A percentile compares a stretch with the other conserved stretches of the same genome.
phyloP scores from a whole-genome alignment of 192 early-diverging fungal species.

The Geranomyces variabilis region DNA sequence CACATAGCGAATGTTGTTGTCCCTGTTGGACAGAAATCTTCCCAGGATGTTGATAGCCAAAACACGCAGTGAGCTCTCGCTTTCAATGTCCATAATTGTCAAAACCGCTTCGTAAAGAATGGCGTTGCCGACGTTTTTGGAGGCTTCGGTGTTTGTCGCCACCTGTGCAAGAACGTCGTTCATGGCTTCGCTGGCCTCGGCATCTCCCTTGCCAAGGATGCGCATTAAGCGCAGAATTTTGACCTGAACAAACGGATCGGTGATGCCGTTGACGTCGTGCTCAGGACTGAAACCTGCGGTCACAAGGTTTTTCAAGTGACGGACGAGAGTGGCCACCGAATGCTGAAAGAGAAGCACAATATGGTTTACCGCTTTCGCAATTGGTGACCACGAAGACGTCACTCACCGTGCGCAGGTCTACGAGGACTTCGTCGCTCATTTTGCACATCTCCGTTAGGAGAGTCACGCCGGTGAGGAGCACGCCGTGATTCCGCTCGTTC shows the following conservation, averaged over 20 bases:
- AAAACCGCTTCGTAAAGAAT: constrained; percentile 97
- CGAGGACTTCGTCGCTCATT: constrained; percentile 66
- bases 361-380: neutral
- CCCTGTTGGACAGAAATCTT: constrained; percentile 89
- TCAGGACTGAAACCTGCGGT: constrained; percentile 87
- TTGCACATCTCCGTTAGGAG: constrained; percentile 90
- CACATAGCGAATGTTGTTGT: constrained; percentile 97
- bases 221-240: constrained; percentile 88
- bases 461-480: constrained; percentile 87
- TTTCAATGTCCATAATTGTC: constrained; percentile 94
- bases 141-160: constrained; percentile 90
- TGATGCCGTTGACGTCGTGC: constrained; percentile 93
- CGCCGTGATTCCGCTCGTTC: constrained; percentile 94
- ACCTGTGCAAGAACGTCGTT: constrained; percentile 98
- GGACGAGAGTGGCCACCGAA: constrained; percentile 79
- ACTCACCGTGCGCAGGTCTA: constrained; percentile 67
- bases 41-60: constrained; percentile 98
- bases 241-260: constrained; percentile 98
- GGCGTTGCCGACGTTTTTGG: constrained; percentile 97
- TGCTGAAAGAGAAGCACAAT: constrained; percentile 30
- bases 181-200: constrained; percentile 83
- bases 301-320: constrained; percentile 86
- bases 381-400: neutral
- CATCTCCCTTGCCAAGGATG: constrained; percentile 81
- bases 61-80: constrained; percentile 86